phyloP scores from a whole-genome alignment of 371 early-diverging fungal species.

The Mortierella sp. region DNA sequence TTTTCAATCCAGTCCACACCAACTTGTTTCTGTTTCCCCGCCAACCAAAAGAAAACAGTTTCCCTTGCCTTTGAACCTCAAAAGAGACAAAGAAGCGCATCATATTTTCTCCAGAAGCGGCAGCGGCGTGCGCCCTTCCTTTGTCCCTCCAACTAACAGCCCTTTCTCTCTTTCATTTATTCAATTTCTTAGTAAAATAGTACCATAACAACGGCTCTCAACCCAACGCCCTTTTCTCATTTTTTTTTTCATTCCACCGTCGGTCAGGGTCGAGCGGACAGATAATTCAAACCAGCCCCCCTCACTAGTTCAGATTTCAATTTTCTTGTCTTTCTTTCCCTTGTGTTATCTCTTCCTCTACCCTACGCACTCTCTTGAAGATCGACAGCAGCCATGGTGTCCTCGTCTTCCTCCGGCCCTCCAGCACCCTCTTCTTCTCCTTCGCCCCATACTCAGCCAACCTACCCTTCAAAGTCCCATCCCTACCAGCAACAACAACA shows the following conservation, averaged over 20 bases:
- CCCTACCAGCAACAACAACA: slow-evolving; percentile 15
- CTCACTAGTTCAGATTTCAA: slow-evolving; percentile 14
- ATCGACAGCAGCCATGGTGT: slow-evolving; percentile 6
- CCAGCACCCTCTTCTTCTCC: slow-evolving; percentile 15
- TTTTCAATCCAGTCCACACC: background rate
- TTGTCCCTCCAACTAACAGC: background rate
- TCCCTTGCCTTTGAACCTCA: background rate
- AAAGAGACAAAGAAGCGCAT: background rate
- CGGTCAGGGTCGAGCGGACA: background rate
- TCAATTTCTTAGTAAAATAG: background rate
- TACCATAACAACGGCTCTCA: slow-evolving; percentile 4
- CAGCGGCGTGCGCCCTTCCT: background rate
- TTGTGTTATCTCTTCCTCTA: too few species aligned
- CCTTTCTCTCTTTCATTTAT: background rate
- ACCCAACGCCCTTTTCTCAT: background rate
- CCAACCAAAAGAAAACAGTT: background rate
- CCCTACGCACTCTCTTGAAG: background rate
- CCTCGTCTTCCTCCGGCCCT: slow-evolving; percentile 27
- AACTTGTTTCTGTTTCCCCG: background rate
- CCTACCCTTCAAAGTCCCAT: slow-evolving; percentile 18
- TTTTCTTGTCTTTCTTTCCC: slow-evolving; percentile 12
- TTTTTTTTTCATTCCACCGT: slow-evolving; percentile 3
- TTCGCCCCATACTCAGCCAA: slow-evolving; percentile 4
- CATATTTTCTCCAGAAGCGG: slow-evolving; percentile 9
- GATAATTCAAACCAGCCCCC: background rate